Evolutionary conservation across 495 filamentous ascomycete species (phyloP).

Genomic region (Neurospora sp.): DNA sequence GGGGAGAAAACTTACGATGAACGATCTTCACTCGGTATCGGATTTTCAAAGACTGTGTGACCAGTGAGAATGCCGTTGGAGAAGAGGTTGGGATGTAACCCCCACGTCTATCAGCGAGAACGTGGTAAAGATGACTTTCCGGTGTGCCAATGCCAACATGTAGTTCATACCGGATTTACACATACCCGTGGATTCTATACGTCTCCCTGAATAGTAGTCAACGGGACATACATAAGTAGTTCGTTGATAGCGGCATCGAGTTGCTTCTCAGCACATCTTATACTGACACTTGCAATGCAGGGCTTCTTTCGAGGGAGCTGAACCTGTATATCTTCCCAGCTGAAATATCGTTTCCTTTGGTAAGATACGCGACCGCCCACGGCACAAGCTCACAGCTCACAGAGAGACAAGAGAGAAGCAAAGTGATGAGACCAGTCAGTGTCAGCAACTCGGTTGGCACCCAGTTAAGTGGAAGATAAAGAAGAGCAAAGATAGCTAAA

Average conservation of each 20-base stretch:
- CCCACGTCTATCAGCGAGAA: not conserved
- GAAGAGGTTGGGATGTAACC: not conserved
- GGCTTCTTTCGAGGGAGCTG: not conserved
- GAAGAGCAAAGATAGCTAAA: not conserved
- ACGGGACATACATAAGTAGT: not conserved
- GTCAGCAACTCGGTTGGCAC: not conserved
- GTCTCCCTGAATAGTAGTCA: not conserved
- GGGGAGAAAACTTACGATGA: not conserved
- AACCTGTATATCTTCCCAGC: not conserved
- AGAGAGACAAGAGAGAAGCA: not conserved
- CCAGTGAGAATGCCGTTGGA: not conserved
- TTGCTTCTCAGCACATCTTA: not conserved
- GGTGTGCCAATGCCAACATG: not conserved
- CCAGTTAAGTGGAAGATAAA: not conserved
- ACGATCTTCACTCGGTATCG: not conserved
- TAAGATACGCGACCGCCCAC: not conserved
- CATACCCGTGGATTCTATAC: not conserved
- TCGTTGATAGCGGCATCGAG: not conserved
- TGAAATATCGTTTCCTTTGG: not conserved
- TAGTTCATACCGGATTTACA: not conserved
- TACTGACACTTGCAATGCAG: not conserved
- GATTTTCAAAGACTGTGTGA: not conserved
- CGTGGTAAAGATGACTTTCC: not conserved
- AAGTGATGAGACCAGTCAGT: not conserved
- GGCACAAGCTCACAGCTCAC: not conserved